These are phyloP conservation scores for Parathielavia appendiculata DNA, from an alignment of 495 filamentous ascomycete genomes.

Conservation along the genomic window DNA sequence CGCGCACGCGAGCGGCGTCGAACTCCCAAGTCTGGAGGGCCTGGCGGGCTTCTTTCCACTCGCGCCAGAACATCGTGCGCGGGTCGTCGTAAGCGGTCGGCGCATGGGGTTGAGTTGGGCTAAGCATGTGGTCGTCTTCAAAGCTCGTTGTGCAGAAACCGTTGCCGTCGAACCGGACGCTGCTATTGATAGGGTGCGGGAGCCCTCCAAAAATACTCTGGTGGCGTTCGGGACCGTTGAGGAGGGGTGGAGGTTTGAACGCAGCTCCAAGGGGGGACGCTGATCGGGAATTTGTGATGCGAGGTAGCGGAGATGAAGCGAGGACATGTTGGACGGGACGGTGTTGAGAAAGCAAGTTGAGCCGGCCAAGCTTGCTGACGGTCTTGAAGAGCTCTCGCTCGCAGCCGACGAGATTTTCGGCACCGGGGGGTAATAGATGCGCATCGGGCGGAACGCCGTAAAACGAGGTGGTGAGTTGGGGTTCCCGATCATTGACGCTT, in stretches of 20 bases:
- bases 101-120: conserved; percentile 28
- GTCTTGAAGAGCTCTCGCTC: conserved; percentile 75
- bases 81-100: conserved; percentile 46
- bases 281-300: conserved; percentile 17
- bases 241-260: conserved; percentile 43
- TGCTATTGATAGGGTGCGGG: conserved; percentile 25
- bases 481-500: conserved; percentile 85
- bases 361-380: conserved; percentile 69
- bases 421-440: conserved; percentile 50
- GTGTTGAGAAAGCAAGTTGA: conserved; percentile 86
- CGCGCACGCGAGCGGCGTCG: conserved; percentile 45
- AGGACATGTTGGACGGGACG: conserved; percentile 46
- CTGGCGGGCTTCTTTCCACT: conserved; percentile 75
- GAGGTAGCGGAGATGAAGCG: conserved; percentile 27
- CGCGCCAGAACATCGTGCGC: conserved; percentile 68
- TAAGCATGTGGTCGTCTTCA: conserved; percentile 42
- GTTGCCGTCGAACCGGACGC: conserved; percentile 55
- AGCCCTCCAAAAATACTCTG: conserved; percentile 22
- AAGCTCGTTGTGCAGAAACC: conserved; percentile 49
- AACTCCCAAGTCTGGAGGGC: conserved; percentile 79
- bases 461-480: conserved; percentile 67
- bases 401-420: conserved; percentile 82
- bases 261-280: conserved; percentile 40
- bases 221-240: conserved; percentile 14
- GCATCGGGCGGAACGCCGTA: conserved; percentile 65